A percentile compares a stretch with the other conserved stretches of the same genome.
These are phyloP conservation scores for Cinnamomum chago DNA, from an alignment of 164 flowering plant genomes.

Conservation along the genomic window DNA sequence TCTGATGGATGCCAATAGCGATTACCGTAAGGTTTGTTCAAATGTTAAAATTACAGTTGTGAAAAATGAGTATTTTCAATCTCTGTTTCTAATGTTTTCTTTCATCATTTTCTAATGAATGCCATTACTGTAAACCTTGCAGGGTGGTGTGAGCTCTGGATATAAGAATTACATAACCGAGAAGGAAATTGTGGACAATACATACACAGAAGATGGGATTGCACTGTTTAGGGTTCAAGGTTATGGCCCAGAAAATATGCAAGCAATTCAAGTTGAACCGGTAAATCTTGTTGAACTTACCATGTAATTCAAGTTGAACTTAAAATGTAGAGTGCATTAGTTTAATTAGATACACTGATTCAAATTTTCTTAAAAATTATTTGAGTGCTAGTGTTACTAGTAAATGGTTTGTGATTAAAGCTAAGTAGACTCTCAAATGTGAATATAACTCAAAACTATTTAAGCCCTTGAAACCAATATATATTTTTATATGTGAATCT, in stretches of 20 bases:
- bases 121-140: constrained; percentile 16
- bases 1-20: neutral
- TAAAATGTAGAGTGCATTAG: neutral
- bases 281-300: constrained; percentile 34
- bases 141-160: constrained; percentile 95
- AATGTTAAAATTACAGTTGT: constrained; percentile 3
- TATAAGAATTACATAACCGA: constrained; percentile 66
- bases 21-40: neutral
- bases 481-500: neutral
- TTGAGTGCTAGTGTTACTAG: neutral
- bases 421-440: neutral
- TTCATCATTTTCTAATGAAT: neutral
- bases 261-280: constrained; percentile 93
- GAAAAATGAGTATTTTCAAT: neutral
- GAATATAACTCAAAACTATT: neutral
- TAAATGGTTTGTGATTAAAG: neutral
- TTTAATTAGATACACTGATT: too few species aligned
- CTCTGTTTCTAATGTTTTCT: neutral
- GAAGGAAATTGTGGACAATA: constrained; percentile 73
- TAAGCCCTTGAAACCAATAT: neutral
- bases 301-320: constrained; percentile 75
- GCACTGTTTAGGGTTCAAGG: constrained; percentile 96
- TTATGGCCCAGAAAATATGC: constrained; percentile 98
- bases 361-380: neutral
- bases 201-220: constrained; percentile 74